Evolutionary conservation across 768 basidiomycete genomes (phyloP).

Genomic region (Kwoniella bestiolae): DNA sequence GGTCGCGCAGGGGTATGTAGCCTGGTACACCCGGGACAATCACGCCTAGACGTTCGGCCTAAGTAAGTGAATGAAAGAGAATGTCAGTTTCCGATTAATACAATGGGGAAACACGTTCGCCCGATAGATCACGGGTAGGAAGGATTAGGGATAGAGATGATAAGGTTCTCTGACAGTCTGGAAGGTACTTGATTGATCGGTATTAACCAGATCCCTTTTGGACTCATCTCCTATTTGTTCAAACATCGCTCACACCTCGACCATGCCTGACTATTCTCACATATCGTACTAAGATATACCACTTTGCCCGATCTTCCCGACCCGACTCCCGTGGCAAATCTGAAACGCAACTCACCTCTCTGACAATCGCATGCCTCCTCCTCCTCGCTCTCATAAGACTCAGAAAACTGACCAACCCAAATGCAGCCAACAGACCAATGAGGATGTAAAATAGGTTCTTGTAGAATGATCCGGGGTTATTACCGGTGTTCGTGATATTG

Average conservation of each 20-base stretch:
- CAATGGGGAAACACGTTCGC: no score
- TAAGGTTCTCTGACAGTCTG: no score
- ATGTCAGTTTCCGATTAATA: no score
- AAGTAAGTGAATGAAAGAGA: conserved; percentile 2
- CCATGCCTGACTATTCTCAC: no score
- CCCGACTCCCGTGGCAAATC: neutral
- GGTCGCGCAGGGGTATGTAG: conserved; percentile 46
- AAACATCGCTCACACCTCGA: no score
- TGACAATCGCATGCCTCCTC: conserved; percentile 33
- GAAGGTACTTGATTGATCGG: no score
- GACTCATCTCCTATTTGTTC: no score
- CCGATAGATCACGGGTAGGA: no score
- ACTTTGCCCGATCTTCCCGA: no score
- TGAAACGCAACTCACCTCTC: conserved; percentile 36
- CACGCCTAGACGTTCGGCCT: conserved; percentile 47
- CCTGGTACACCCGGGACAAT: conserved; percentile 50
- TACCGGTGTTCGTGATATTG: conserved; percentile 3
- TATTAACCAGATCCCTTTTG: no score
- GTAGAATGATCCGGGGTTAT: conserved; percentile 20
- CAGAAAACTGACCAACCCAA: conserved; percentile 43
- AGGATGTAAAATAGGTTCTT: conserved; percentile 51
- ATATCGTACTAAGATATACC: no score
- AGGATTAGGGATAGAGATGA: no score
- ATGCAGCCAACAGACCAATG: conserved; percentile 47
- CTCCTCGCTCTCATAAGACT: conserved; percentile 41